Evolutionary conservation across 257 asterid genomes (phyloP).

Genomic region (Nemophila menziesii): DNA sequence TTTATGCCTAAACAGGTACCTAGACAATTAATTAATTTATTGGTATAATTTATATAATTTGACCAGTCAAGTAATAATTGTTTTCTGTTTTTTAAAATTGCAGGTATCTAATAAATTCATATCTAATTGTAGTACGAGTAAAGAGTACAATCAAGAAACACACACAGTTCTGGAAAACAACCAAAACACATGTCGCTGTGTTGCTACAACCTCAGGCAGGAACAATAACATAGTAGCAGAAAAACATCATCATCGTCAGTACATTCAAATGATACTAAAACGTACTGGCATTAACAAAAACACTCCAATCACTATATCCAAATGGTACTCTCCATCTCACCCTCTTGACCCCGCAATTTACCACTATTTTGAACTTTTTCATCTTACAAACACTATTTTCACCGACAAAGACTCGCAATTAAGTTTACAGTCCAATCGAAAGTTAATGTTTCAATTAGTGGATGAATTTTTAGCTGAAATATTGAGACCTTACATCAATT

Average conservation of each 20-base stretch:
- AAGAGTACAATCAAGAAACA: conserved; percentile 27
- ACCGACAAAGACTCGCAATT: conserved; percentile 11
- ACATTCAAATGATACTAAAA: conserved; percentile 43
- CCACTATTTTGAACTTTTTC: conserved; percentile 63
- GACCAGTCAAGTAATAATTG: neutral
- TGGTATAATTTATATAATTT: neutral
- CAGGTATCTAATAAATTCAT: conserved; percentile 46
- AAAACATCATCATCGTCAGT: conserved; percentile 9
- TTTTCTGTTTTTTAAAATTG: conserved; percentile 8
- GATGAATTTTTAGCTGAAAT: conserved; percentile 51
- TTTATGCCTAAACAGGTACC: conserved; percentile 59
- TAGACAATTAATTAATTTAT: neutral
- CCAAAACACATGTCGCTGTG: conserved; percentile 23
- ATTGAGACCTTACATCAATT: conserved; percentile 18
- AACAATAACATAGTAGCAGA: conserved; percentile 21
- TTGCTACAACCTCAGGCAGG: conserved; percentile 18
- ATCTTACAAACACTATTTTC: conserved; percentile 14
- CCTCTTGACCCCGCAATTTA: conserved; percentile 77
- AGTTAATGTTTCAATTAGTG: conserved; percentile 55
- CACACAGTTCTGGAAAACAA: conserved; percentile 17
- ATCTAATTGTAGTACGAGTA: conserved; percentile 48
- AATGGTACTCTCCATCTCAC: conserved; percentile 45
- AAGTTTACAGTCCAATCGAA: conserved; percentile 41
- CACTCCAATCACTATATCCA: conserved; percentile 30
- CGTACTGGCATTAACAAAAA: conserved; percentile 36